Evolutionary conservation across 306 rosid species (phyloP).

Genomic region (apple (Malus domestica)): ASM211411v1 NC_041798.1:32869501-32870000

Average conservation of each 20-base stretch:
- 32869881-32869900: background rate
- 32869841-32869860: background rate
- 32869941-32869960: slow-evolving; percentile 47
- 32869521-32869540: background rate
- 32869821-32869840: background rate
- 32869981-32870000: slow-evolving; percentile 70
- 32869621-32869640: background rate
- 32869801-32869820: background rate
- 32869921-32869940: background rate
- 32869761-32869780: background rate
- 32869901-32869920: background rate
- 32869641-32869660: background rate
- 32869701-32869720: slow-evolving; percentile 6
- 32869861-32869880: background rate
- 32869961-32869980: slow-evolving; percentile 49
- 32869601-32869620: background rate
- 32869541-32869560: background rate
- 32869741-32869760: slow-evolving; percentile 21
- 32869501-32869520: background rate
- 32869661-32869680: slow-evolving; percentile 5
- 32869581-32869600: background rate
- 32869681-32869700: slow-evolving; percentile 13
- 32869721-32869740: slow-evolving; percentile 17
- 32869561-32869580: background rate
- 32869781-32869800: background rate